Evolutionary conservation across 768 basidiomycete species (phyloP), one percentile per base, ranked within the genome.

Genomic region (Boletellus ananiceps): DNA sequence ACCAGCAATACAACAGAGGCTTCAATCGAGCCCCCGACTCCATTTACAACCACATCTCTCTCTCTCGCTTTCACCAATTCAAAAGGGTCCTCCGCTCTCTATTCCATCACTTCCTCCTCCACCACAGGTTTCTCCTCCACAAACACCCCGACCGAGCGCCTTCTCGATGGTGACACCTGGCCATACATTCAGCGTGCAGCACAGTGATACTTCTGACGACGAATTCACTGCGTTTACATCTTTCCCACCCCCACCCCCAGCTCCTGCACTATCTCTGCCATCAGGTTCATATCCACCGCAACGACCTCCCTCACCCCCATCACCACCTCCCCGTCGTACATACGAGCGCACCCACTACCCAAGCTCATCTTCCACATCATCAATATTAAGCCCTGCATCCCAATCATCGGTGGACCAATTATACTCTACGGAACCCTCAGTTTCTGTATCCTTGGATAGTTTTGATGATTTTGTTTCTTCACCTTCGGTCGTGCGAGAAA

Each of bases 221-320:
- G 80, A 82, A 41, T 86, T 83, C 56, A 70, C 76, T 5, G 79
- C 80, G 34, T 77, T 79, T 57, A 52, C 67, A 45, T 65, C 69
- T 4, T 67, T 71, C 19, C 55, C 71, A 6, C 43, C 59, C 19
- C 55, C 71, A 6, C 43, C 59, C 35, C 31, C 55, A 6, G 27
- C 40, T 16, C 31, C 44, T 35, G 40, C 58, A 1, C 44, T 46
- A 40, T 50, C 49, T 40, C 44, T 49, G 13, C 37, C 45, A 32
- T 39, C 35, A 14, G 16, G 46, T 40, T 11, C 54, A 52, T 42
- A 51, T 45, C 52, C 46, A 32, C 46, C 41, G 38, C 58, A n/a
- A 35, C 35, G 52, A 34, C 49, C 58, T 2, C 47, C 64, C 27
- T 60, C 69, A 19, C 56, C 61, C 1, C 62, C 64, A 1, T 63